Percentiles rank a stretch among this genome's conserved stretches.
Conservation (phyloP, 805 yeast genomes). For the Starmera quercuum region DNA sequence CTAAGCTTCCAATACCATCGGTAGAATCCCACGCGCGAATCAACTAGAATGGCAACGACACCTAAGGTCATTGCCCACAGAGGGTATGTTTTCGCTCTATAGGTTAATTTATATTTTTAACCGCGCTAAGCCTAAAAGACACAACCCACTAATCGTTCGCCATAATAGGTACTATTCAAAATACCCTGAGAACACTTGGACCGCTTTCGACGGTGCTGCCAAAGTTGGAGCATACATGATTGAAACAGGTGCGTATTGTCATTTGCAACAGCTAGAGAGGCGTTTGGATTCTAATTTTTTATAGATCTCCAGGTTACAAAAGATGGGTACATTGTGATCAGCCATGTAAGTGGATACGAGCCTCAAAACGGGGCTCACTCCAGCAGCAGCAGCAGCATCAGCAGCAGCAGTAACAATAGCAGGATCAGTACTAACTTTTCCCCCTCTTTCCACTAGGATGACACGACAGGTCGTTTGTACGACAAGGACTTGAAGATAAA, state of each 20-base stretch:
- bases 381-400: too few species aligned
- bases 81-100: too few species aligned
- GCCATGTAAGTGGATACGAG: constrained; percentile 25
- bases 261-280: not conserved
- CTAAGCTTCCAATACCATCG: too few species aligned
- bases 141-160: constrained; percentile 2
- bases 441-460: constrained; percentile 21
- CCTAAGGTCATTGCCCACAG: too few species aligned
- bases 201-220: constrained; percentile 40
- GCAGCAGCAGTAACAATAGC: too few species aligned
- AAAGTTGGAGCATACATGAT: constrained; percentile 35
- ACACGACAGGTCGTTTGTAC: constrained; percentile 44
- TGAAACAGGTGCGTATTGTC: too few species aligned
- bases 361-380: too few species aligned
- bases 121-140: too few species aligned
- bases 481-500: constrained; percentile 29
- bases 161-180: constrained; percentile 15
- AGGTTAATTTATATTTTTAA: too few species aligned
- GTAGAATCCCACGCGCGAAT: too few species aligned
- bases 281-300: constrained; percentile 21
- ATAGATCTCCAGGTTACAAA: constrained; percentile 42
- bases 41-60: too few species aligned
- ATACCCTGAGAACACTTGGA: constrained; percentile 38
- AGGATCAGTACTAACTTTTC: not conserved
- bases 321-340: constrained; percentile 47